Evolutionary conservation across 495 filamentous ascomycete species (phyloP), one percentile per base, ranked within the genome.

Genomic region (Podospora sp.): DNA sequence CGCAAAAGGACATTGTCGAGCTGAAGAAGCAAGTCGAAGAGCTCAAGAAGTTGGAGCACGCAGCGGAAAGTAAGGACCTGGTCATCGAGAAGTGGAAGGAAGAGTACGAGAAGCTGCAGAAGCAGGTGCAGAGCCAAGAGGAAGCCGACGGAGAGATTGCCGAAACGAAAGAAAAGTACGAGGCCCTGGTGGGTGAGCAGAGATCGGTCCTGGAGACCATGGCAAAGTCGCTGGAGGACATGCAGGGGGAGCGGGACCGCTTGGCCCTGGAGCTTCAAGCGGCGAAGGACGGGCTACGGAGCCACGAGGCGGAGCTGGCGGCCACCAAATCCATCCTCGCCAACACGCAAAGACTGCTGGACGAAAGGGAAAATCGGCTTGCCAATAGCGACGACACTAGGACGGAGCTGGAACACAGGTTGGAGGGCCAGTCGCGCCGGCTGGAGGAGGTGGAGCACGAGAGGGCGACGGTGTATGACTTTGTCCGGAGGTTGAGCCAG

Each of bases 1-100:
- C 52, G 9, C 52, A 55, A n/a, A 55, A 55, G 20, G 52, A 55
- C 6, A 55, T 55, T 55, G 52, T 24, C 52, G 52, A 55, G 24
- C 52, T 55, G 21, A 55, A 26, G 52, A 55, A 55, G 24, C 52
- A 55, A n/a, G 20, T 55, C 25, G 20, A 22, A 3, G 52, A 22
- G 21, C 14, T 55, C 7, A 55, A 55, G 52, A n/a, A 22, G 24
- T 11, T 2, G 21, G 52, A 55, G 52, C 8, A 22, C 20, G 24
- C 52, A n/a, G 20, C 52, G 24, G 52, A 24, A 6, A 26, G 52
- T n/a, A 55, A 55, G 52, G 52, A 55, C 14, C 9, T 2, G 52
- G 52, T 55, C 21, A 55, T 55, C 25, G 52, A 55, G 52, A 26
- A 7, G 21, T 55, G 52, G 52, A 55, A 55, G 52, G 7, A 55